Evolutionary conservation across 106 monocot genomes (phyloP).

Genomic region (Dendrobium officinale): DNA sequence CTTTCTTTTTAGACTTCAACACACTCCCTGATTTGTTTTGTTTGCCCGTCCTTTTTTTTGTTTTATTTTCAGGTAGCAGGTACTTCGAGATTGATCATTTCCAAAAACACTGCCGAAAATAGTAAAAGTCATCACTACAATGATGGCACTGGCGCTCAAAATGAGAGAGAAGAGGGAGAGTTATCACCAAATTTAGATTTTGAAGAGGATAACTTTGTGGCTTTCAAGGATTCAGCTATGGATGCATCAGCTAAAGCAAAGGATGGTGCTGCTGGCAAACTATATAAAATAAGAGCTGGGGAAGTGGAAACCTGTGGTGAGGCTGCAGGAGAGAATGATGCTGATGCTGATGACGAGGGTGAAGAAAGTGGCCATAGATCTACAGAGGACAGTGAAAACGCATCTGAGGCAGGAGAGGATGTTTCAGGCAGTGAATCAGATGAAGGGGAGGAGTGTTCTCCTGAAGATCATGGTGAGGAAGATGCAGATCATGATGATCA

Average conservation of each 20-base stretch:
- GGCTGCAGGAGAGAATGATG: slow-evolving; percentile 68
- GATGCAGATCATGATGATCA: slow-evolving; percentile 60
- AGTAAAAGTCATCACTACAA: slow-evolving; percentile 28
- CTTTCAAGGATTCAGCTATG: slow-evolving; percentile 40
- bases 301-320: slow-evolving; percentile 34
- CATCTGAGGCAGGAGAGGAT: slow-evolving; percentile 71
- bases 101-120: slow-evolving; percentile 44
- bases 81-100: slow-evolving; percentile 14
- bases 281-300: slow-evolving; percentile 28
- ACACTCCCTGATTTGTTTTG: not conserved
- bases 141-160: slow-evolving; percentile 23
- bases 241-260: slow-evolving; percentile 33
- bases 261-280: slow-evolving; percentile 31
- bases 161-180: slow-evolving; percentile 95
- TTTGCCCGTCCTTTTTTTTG: not conserved
- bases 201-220: slow-evolving; percentile 91
- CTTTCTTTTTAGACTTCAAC: not conserved
- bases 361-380: slow-evolving; percentile 91
- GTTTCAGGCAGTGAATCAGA: slow-evolving; percentile 81
- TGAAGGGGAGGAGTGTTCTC: slow-evolving; percentile 81
- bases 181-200: slow-evolving; percentile 90
- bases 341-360: slow-evolving; percentile 87
- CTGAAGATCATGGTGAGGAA: slow-evolving; percentile 67
- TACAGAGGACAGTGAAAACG: slow-evolving; percentile 86
- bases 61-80: slow-evolving; percentile 28